A percentile compares a stretch with the other conserved stretches of the same genome.
These are phyloP conservation scores for Ceriops tagal DNA, from an alignment of 345 rosid species.

Conservation along the genomic window DNA sequence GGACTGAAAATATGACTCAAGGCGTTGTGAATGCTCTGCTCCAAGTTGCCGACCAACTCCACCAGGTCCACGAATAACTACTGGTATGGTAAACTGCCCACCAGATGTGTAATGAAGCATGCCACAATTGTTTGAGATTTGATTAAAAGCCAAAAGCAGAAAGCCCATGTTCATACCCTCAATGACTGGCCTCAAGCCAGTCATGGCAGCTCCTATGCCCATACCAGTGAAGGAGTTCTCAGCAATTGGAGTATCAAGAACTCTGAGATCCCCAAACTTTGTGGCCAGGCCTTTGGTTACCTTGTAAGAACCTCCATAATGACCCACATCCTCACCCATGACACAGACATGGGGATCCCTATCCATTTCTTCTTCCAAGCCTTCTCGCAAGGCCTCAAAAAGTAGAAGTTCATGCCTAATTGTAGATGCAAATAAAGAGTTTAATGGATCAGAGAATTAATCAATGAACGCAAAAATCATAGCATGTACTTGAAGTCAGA, in stretches of 20 bases:
- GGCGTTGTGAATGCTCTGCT: slow-evolving; percentile 94
- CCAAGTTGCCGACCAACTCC: slow-evolving; percentile 98
- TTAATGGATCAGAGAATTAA: neutral
- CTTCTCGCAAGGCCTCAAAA: slow-evolving; percentile 89
- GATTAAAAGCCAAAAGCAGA: slow-evolving; percentile 94
- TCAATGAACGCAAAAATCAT: neutral
- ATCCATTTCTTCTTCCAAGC: slow-evolving; percentile 98
- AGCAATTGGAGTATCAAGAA: slow-evolving; percentile 95
- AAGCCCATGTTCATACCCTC: slow-evolving; percentile 99
- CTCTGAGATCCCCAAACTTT: slow-evolving; percentile 88
- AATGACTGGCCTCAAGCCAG: slow-evolving; percentile 79
- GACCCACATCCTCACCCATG: slow-evolving; percentile 99
- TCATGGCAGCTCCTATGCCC: slow-evolving; percentile 99
- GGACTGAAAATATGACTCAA: slow-evolving; percentile 95
- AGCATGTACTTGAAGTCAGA: too few species aligned
- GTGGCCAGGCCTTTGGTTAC: slow-evolving; percentile 76
- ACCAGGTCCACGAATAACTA: slow-evolving; percentile 97
- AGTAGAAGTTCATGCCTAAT: slow-evolving; percentile 84
- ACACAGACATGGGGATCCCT: slow-evolving; percentile 82
- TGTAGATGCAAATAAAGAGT: neutral
- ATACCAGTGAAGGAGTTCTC: slow-evolving; percentile 97
- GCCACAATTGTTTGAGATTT: slow-evolving; percentile 97
- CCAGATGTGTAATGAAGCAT: slow-evolving; percentile 99
- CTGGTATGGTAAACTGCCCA: slow-evolving; percentile 85
- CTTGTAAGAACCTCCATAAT: slow-evolving; percentile 97